Evolutionary conservation across 73 alveolate genomes (phyloP).

Genomic region (Stentor roeselii): DNA sequence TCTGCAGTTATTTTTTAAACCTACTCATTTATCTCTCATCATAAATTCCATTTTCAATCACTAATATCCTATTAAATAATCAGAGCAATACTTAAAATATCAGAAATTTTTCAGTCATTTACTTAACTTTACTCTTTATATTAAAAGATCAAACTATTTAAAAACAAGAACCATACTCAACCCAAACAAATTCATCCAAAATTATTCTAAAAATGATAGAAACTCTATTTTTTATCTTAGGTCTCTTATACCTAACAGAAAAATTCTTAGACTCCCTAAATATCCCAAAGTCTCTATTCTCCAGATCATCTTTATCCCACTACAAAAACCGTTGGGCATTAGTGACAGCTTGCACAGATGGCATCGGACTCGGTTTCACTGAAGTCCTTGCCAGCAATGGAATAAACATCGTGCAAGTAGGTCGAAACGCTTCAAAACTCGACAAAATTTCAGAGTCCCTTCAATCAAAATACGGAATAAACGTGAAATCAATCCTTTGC

Average conservation of each 20-base stretch:
- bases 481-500: not conserved
- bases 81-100: no score
- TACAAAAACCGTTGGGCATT: constrained; percentile 61
- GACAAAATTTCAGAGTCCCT: constrained; percentile 25
- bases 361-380: constrained; percentile 60
- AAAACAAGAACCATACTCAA: no score
- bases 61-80: no score
- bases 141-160: no score
- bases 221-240: not conserved
- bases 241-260: not conserved
- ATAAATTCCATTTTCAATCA: no score
- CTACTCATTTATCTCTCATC: no score
- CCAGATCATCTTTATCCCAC: not conserved
- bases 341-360: constrained; percentile 73
- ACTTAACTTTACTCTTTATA: no score
- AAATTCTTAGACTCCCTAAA: not conserved
- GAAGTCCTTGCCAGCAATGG: constrained; percentile 53
- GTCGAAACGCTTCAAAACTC: constrained; percentile 50
- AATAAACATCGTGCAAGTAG: constrained; percentile 54
- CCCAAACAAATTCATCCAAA: no score
- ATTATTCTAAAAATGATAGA: not conserved
- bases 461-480: not conserved
- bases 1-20: no score
- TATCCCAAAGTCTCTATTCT: not conserved
- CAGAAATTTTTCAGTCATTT: no score